Conservation (phyloP, 768 basidiomycete species). For the Xerocomellus amylosporus region DNA sequence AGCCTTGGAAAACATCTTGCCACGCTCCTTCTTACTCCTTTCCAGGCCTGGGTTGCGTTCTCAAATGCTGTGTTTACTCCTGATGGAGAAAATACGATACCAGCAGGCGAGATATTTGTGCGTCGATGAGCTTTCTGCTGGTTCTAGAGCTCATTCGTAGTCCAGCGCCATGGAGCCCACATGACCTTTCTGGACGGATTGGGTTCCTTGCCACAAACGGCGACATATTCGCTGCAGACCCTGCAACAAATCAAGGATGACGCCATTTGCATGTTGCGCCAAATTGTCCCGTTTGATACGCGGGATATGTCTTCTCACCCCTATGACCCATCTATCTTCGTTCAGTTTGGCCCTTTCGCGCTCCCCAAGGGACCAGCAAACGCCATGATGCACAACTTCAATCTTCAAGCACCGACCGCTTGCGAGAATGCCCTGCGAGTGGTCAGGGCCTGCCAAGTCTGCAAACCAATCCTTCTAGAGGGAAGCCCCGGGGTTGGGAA, state of each 20-base stretch:
- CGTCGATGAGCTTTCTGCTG: slow-evolving; percentile 25
- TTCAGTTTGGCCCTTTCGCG: slow-evolving; percentile 73
- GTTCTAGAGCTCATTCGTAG: slow-evolving; percentile 13
- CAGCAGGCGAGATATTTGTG: slow-evolving; percentile 63
- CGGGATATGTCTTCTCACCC: slow-evolving; percentile 24
- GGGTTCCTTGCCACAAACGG: slow-evolving; percentile 69
- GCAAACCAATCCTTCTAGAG: slow-evolving; percentile 91
- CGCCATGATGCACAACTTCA: slow-evolving; percentile 52
- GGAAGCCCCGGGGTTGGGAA: slow-evolving; percentile 99
- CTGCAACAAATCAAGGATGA: slow-evolving; percentile 61
- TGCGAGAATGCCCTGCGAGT: slow-evolving; percentile 85
- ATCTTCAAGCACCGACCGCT: slow-evolving; percentile 86
- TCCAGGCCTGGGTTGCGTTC: slow-evolving; percentile 90
- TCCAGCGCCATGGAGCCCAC: slow-evolving; percentile 85
- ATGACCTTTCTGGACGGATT: slow-evolving; percentile 93
- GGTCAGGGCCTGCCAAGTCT: slow-evolving; percentile 82
- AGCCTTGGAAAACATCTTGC: neutral
- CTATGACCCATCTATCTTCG: slow-evolving; percentile 34
- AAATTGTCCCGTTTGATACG: slow-evolving; percentile 49
- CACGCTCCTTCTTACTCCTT: slow-evolving; percentile 3
- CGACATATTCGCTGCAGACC: slow-evolving; percentile 57
- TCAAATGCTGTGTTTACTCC: slow-evolving; percentile 56
- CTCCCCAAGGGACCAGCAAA: slow-evolving; percentile 56
- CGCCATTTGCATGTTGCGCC: slow-evolving; percentile 52
- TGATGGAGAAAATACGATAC: slow-evolving; percentile 32